A percentile compares a stretch with the other conserved stretches of the same genome.
These are phyloP conservation scores for Phytophthora quininea DNA, from an alignment of 352 stramenopile species.

Conservation along the genomic window DNA sequence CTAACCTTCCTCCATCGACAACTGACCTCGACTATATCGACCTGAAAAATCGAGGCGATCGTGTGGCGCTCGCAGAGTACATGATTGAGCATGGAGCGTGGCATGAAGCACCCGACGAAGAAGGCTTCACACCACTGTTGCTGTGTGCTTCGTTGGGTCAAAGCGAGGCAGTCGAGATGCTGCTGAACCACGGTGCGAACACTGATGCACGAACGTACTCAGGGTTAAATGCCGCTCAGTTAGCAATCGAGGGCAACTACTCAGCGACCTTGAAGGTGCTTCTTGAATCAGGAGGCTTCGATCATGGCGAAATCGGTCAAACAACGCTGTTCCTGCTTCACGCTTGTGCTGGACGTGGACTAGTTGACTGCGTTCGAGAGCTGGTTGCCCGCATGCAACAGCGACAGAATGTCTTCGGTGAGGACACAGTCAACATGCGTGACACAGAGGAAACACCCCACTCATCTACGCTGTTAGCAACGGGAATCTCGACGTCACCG, in stretches of 20 bases:
- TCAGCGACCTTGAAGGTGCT: constrained; percentile 50
- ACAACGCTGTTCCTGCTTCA: constrained; percentile 67
- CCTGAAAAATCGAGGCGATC: constrained; percentile 34
- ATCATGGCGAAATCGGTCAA: constrained; percentile 37
- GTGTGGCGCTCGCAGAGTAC: constrained; percentile 66
- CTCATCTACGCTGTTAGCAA: constrained; percentile 82
- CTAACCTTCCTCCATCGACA: constrained; percentile 47
- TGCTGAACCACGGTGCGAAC: constrained; percentile 71
- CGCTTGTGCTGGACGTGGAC: constrained; percentile 57
- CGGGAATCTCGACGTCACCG: constrained; percentile 48
- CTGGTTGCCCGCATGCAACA: constrained; percentile 56
- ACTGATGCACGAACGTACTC: constrained; percentile 45
- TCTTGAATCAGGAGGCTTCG: constrained; percentile 55
- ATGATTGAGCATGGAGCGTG: constrained; percentile 89
- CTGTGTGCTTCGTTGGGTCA: constrained; percentile 65
- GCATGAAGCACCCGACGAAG: constrained; percentile 73
- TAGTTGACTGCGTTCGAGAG: constrained; percentile 60
- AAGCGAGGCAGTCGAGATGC: constrained; percentile 63
- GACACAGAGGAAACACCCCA: constrained; percentile 80
- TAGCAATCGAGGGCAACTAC: constrained; percentile 73
- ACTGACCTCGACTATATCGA: constrained; percentile 11
- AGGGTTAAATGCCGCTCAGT: constrained; percentile 55
- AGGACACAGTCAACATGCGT: constrained; percentile 45
- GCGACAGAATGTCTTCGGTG: constrained; percentile 33
- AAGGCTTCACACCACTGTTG: constrained; percentile 70